Percentiles rank a stretch among this genome's conserved stretches.
These are phyloP conservation scores for Nissolia schottii DNA, from an alignment of 306 rosid genomes.

Conservation along the genomic window DNA sequence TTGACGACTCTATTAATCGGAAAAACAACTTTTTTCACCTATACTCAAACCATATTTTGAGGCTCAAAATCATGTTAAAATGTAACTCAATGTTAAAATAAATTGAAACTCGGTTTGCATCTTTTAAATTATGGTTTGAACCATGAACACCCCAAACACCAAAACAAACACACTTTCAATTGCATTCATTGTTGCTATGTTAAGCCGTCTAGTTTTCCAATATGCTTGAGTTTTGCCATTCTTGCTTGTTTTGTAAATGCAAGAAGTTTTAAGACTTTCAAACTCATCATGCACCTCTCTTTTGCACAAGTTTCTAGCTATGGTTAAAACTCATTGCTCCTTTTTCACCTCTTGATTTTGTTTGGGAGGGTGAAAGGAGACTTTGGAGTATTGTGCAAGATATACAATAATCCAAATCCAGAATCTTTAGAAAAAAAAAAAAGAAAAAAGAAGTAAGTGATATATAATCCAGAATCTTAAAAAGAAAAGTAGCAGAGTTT, in stretches of 20 bases:
- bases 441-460: no score
- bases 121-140: no score
- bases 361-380: constrained; percentile 4
- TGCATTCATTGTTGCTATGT: background rate
- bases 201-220: background rate
- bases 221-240: background rate
- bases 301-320: background rate
- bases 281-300: background rate
- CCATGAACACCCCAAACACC: no score
- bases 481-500: constrained; percentile 15
- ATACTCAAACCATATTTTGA: no score
- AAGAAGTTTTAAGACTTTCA: background rate
- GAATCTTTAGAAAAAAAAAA: background rate
- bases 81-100: no score
- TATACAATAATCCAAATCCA: constrained; percentile 23
- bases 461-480: constrained; percentile 21
- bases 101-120: no score
- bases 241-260: background rate
- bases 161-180: no score
- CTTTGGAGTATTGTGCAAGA: constrained; percentile 16
- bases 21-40: no score
- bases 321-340: background rate
- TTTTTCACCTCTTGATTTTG: background rate
- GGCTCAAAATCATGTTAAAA: no score
- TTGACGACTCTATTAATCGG: no score